A percentile compares a stretch with the other conserved stretches of the same genome.
These are phyloP conservation scores for Climacium dendroides DNA, from an alignment of 225 moss, liverwort and hornwort species.

Conservation along the genomic window DNA sequence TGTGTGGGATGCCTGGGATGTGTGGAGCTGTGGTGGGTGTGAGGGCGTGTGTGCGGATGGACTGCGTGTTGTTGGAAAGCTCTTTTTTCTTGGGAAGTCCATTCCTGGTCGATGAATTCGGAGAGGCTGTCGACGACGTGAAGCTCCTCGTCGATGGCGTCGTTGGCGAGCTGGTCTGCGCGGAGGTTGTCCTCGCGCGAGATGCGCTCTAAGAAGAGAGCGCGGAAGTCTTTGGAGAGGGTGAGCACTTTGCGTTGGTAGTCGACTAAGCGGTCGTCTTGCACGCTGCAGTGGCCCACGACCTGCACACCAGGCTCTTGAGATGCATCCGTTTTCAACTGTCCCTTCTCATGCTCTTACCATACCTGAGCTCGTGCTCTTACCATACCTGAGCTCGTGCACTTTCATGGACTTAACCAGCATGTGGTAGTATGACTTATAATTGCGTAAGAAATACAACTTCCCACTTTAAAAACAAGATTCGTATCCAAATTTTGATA, in stretches of 20 bases:
- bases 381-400: neutral
- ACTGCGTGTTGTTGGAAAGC: neutral
- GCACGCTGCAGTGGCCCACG: conserved; percentile 26
- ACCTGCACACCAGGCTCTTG: neutral
- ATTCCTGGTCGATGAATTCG: conserved; percentile 14
- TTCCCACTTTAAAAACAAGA: neutral
- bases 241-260: conserved; percentile 23
- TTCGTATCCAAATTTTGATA: neutral
- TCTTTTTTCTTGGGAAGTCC: conserved; percentile 4
- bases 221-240: conserved; percentile 8
- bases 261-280: conserved; percentile 13
- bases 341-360: neutral
- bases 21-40: neutral
- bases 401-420: neutral
- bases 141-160: conserved; percentile 41
- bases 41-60: neutral
- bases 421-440: neutral
- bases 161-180: conserved; percentile 22
- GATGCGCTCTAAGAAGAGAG: conserved; percentile 21
- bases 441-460: too few species aligned
- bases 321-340: neutral
- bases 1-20: neutral
- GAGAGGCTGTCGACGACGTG: conserved; percentile 17
- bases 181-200: conserved; percentile 25
- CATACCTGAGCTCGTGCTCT: neutral